These are phyloP conservation scores for Phoenix dactylifera DNA, from an alignment of 176 grass and related monocot species.

Conservation along the genomic window DNA sequence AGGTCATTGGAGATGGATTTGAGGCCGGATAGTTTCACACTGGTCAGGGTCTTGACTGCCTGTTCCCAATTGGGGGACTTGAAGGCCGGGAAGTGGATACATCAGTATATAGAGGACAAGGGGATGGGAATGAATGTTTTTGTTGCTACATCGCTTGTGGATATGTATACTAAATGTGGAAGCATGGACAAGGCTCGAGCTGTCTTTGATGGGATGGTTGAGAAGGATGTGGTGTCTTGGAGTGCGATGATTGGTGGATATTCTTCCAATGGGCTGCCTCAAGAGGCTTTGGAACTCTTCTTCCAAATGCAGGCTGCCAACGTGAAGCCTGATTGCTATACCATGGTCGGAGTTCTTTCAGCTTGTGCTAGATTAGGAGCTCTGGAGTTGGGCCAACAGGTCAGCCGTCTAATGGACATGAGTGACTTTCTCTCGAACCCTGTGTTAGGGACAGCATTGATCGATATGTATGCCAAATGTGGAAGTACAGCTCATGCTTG, in stretches of 20 bases:
- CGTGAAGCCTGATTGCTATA: slow-evolving; percentile 36
- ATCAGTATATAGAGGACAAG: slow-evolving; percentile 17
- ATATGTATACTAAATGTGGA: slow-evolving; percentile 54
- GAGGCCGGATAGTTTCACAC: slow-evolving; percentile 41
- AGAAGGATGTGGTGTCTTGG: slow-evolving; percentile 49
- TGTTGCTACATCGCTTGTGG: slow-evolving; percentile 36
- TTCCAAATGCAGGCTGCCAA: slow-evolving; percentile 36
- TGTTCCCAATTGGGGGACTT: slow-evolving; percentile 37
- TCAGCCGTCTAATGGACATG: slow-evolving; percentile 14
- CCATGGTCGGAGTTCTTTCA: slow-evolving; percentile 37
- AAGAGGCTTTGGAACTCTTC: slow-evolving; percentile 45
- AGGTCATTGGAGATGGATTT: slow-evolving; percentile 20
- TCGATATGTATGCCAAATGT: slow-evolving; percentile 67
- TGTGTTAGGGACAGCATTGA: slow-evolving; percentile 48
- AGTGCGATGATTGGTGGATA: slow-evolving; percentile 58
- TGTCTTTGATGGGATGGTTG: slow-evolving; percentile 42
- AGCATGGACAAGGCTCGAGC: slow-evolving; percentile 32
- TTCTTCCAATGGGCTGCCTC: slow-evolving; percentile 42
- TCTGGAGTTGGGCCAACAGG: slow-evolving; percentile 33
- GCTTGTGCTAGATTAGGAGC: slow-evolving; percentile 49
- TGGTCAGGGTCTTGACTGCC: slow-evolving; percentile 34
- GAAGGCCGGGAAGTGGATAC: slow-evolving; percentile 26
- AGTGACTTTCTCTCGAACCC: slow-evolving; percentile 44
- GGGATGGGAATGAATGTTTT: slow-evolving; percentile 26
- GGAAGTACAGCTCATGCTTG: slow-evolving; percentile 38